These are phyloP conservation scores for Saccharomyces hybrid DNA, from an alignment of 1,139 yeast genomes.

Conservation along the genomic window DNA sequence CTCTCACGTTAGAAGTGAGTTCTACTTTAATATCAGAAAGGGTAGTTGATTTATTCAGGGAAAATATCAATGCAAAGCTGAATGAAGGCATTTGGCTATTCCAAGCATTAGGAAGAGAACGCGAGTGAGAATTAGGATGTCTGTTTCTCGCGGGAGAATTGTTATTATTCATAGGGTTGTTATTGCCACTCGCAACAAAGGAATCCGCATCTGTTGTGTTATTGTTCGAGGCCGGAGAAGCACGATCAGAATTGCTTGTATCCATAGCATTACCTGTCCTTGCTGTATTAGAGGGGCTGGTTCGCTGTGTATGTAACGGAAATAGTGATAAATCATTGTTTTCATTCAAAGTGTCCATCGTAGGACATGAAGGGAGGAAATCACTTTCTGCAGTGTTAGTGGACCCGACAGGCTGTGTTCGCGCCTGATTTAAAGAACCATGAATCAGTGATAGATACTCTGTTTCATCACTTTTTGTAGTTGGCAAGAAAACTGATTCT, in stretches of 20 bases:
- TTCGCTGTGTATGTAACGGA: not conserved
- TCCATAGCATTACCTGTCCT: not conserved
- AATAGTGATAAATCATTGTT: constrained; percentile 4
- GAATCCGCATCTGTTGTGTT: not conserved
- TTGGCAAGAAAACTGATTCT: constrained; percentile 23
- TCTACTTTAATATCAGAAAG: constrained; percentile 25
- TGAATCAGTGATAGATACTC: not conserved
- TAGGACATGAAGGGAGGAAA: not conserved
- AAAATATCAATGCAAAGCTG: constrained; percentile 19
- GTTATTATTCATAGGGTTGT: not conserved
- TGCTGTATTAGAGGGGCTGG: not conserved
- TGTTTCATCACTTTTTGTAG: constrained; percentile 9
- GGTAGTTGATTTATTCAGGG: constrained; percentile 23
- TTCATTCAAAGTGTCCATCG: constrained; percentile 4
- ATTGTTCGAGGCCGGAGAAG: not conserved
- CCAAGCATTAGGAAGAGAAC: not conserved
- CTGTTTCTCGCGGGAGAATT: not conserved
- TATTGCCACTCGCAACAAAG: not conserved
- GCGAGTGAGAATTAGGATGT: not conserved
- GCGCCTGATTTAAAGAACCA: not conserved
- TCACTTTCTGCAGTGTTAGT: not conserved
- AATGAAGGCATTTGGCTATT: constrained; percentile 20
- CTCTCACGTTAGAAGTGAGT: constrained; percentile 27
- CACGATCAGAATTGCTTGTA: not conserved
- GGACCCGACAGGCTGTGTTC: not conserved